Base-by-base conservation (phyloP, 306 rosid species). In the Lithocarpus polystachyus region DNA sequence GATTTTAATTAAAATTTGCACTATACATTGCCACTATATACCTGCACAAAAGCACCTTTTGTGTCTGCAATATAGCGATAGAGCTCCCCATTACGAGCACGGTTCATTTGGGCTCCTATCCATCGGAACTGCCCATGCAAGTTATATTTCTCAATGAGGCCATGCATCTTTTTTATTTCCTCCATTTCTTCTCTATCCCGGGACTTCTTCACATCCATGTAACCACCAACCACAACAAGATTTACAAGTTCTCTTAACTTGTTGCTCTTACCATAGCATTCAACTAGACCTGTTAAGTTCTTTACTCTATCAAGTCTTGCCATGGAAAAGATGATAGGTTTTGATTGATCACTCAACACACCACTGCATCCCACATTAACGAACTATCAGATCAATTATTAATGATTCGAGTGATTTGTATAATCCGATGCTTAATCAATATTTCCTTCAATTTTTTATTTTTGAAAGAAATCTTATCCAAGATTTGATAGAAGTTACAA, bases 31-130 rank as follows among this genome's bases (percentile, higher is more conserved):
- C 64, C 56, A 60, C 56, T 56, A 51, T 19, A 53, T 86, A 93
- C 99, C 98, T 95, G 99, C 69, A 91, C 71, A 82, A 95, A 95
- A 75, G 89, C 97, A 74, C 99, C 99, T 72, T 77, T 84, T 19
- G 93, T 90, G 76, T 93, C 98, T 18, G 99, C 98, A 74, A 93
- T 84, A 79, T 89, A 95, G 69, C 97, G 99, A 84, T 90, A 93
- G 64, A 95, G 84, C 87, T 95, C 99, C 26, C 99, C 99, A 1
- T 93, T 95, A 53, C 98, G 92, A n/a, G 97, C 99, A 71, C 97
- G 85, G 56, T 95, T 93, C 75, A 89, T 89, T 87, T 95, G 99
- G 62, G 97, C 84, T 24, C 90, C 72, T 81, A 95, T 86, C 99
- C 99, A 95, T 51, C 97, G 94, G 68, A 90, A 81, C 45, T 93